phyloP scores from a whole-genome alignment of 1,284 basidiomycete genomes.

The Ustilago lituana region DNA sequence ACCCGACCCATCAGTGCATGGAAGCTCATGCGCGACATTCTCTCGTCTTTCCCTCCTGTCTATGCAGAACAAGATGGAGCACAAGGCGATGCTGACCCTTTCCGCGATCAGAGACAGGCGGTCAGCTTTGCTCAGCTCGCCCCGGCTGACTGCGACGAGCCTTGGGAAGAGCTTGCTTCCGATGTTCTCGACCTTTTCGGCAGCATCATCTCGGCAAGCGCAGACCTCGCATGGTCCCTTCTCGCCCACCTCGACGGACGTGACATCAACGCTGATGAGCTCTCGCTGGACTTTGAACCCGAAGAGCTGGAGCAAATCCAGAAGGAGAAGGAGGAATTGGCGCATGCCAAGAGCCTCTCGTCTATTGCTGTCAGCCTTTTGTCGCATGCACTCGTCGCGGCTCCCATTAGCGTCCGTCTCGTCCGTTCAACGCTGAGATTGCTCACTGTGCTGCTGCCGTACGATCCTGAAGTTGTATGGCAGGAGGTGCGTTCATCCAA shows the following conservation, averaged over 20 bases:
- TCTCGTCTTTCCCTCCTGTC: conserved; percentile 72
- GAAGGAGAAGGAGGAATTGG: conserved; percentile 47
- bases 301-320: conserved; percentile 47
- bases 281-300: conserved; percentile 43
- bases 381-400: conserved; percentile 78
- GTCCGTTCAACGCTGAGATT: conserved; percentile 82
- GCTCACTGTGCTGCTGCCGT: conserved; percentile 79
- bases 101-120: conserved; percentile 36
- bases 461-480: conserved; percentile 82
- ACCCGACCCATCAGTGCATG: conserved; percentile 77
- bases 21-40: conserved; percentile 80
- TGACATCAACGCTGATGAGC: conserved; percentile 39
- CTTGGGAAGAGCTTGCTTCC: conserved; percentile 73
- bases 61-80: conserved; percentile 5
- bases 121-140: conserved; percentile 45
- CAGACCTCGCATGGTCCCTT: conserved; percentile 74
- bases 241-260: conserved; percentile 74
- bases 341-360: conserved; percentile 70
- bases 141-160: conserved; percentile 29
- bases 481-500: conserved; percentile 81
- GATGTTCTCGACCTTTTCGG: conserved; percentile 81
- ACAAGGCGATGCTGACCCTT: conserved; percentile 24
- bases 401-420: conserved; percentile 72
- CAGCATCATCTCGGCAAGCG: conserved; percentile 77
- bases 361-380: conserved; percentile 83